These are phyloP conservation scores for Ceratocystiopsis minuta DNA, from an alignment of 2,329 filamentous ascomycete genomes.

Conservation along the genomic window DNA sequence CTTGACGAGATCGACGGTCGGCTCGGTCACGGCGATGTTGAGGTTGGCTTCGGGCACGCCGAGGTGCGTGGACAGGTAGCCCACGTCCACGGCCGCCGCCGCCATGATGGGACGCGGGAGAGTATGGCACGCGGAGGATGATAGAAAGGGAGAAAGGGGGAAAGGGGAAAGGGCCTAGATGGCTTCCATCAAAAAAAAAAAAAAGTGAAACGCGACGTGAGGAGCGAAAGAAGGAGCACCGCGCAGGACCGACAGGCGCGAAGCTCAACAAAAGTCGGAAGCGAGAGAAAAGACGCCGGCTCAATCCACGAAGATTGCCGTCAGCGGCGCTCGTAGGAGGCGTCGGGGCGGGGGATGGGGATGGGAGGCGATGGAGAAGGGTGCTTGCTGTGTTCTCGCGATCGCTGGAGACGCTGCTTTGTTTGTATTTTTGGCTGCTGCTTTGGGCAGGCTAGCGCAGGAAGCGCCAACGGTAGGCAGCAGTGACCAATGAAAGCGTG, in stretches of 20 bases:
- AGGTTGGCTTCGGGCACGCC: slow-evolving; percentile 48
- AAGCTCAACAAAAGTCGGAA: neutral
- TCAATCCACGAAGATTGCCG: too few species aligned
- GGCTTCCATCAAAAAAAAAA: slow-evolving; percentile 4
- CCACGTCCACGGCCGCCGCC: slow-evolving; percentile 44
- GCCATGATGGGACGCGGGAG: slow-evolving; percentile 29
- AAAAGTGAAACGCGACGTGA: neutral
- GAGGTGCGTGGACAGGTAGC: slow-evolving; percentile 56
- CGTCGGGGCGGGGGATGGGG: too few species aligned
- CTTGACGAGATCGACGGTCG: slow-evolving; percentile 62
- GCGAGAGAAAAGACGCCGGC: too few species aligned
- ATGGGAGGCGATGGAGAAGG: too few species aligned
- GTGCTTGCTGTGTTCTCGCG: too few species aligned
- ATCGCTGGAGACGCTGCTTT: too few species aligned
- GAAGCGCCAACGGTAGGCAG: too few species aligned
- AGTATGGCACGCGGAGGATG: neutral
- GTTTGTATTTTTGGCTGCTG: too few species aligned
- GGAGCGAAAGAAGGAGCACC: neutral
- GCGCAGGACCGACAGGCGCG: too few species aligned
- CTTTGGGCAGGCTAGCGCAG: too few species aligned
- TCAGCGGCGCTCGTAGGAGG: too few species aligned
- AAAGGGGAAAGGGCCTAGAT: neutral
- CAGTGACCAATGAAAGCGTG: too few species aligned
- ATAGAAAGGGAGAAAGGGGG: neutral
- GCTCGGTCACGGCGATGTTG: slow-evolving; percentile 41